phyloP scores from a whole-genome alignment of 768 basidiomycete species.

The Pleurotus giganteus region DNA sequence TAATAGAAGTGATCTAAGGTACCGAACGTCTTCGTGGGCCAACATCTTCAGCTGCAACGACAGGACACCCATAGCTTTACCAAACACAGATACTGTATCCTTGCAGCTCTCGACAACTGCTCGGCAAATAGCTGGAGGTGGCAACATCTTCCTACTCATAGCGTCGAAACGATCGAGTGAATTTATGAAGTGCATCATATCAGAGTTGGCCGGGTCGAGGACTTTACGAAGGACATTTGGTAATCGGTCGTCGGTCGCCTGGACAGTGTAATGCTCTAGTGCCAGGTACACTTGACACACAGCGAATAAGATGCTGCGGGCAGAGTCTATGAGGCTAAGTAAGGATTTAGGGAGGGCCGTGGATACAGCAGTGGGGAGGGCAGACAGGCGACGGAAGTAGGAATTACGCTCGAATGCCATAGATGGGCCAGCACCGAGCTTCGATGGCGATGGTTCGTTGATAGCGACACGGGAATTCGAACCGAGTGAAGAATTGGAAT shows the following conservation, averaged over 20 bases:
- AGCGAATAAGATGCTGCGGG: slow-evolving; percentile 89
- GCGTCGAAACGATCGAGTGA: slow-evolving; percentile 91
- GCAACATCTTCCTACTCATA: slow-evolving; percentile 64
- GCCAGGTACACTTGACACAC: slow-evolving; percentile 89
- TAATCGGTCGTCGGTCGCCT: slow-evolving; percentile 79
- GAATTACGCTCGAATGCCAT: slow-evolving; percentile 83
- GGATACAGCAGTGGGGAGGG: slow-evolving; percentile 61
- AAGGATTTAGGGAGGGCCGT: slow-evolving; percentile 71
- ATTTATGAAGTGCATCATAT: slow-evolving; percentile 82
- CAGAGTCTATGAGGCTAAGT: slow-evolving; percentile 75
- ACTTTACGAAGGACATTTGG: slow-evolving; percentile 80
- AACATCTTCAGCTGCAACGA: slow-evolving; percentile 78
- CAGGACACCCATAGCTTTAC: slow-evolving; percentile 85
- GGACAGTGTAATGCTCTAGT: slow-evolving; percentile 82
- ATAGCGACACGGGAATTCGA: slow-evolving; percentile 17
- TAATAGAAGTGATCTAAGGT: slow-evolving; percentile 80
- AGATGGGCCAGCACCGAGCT: slow-evolving; percentile 47
- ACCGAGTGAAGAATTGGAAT: slow-evolving; percentile 40
- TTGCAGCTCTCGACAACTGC: slow-evolving; percentile 79
- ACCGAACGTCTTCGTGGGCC: slow-evolving; percentile 79
- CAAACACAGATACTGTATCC: slow-evolving; percentile 80
- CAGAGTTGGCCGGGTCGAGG: slow-evolving; percentile 78
- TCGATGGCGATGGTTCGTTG: slow-evolving; percentile 33
- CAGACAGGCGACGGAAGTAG: slow-evolving; percentile 92
- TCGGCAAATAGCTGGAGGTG: slow-evolving; percentile 71